Evolutionary conservation across 345 rosid genomes (phyloP).

Genomic region (Brassica nigra): DNA sequence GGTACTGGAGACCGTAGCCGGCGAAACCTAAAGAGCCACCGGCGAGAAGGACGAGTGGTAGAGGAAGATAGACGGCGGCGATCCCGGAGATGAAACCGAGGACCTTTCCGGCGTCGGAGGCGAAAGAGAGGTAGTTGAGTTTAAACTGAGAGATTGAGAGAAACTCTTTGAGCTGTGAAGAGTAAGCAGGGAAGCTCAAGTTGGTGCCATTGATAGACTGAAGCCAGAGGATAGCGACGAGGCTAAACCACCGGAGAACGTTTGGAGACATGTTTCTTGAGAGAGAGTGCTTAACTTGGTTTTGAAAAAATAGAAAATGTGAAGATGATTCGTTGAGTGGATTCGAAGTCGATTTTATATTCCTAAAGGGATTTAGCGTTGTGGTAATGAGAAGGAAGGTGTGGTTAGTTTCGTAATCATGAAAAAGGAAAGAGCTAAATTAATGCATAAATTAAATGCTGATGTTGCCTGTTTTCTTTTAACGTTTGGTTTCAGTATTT

Average conservation of each 20-base stretch:
- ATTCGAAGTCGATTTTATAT: not conserved
- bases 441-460: not conserved
- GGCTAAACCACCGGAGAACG: constrained; percentile 67
- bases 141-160: constrained; percentile 76
- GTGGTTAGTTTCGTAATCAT: constrained; percentile 17
- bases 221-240: constrained; percentile 75
- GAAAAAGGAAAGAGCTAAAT: constrained; percentile 6
- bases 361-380: not conserved
- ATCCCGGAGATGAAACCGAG: constrained; percentile 79
- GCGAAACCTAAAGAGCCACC: constrained; percentile 66
- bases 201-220: constrained; percentile 79
- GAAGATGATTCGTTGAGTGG: not conserved
- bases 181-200: constrained; percentile 85
- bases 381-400: constrained; percentile 20
- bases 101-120: constrained; percentile 89
- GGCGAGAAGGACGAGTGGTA: constrained; percentile 67
- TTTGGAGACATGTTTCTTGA: constrained; percentile 41
- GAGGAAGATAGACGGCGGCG: constrained; percentile 71
- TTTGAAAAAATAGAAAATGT: not conserved
- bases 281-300: not conserved
- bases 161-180: constrained; percentile 72
- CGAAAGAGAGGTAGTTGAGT: constrained; percentile 85
- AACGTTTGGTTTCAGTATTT: not conserved
- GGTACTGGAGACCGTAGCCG: constrained; percentile 82
- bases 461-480: constrained; percentile 2